Base-by-base conservation (phyloP, 805 yeast genomes). In the Myxozyma mucilagina region DNA sequence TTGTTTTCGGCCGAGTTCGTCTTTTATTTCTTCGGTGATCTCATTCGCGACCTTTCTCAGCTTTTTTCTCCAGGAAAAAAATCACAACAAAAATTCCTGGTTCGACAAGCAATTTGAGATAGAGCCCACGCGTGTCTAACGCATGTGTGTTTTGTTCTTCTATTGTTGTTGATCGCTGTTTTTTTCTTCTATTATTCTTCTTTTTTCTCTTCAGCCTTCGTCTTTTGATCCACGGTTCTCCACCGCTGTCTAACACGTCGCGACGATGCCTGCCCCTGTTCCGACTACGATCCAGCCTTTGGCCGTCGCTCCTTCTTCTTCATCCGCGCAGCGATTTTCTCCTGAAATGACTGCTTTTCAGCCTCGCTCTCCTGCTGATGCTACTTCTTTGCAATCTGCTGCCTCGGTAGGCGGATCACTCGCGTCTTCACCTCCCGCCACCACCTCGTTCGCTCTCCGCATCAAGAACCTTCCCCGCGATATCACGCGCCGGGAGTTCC, bases 391-490 rank as follows among this genome's bases (percentile, higher is more conserved):
- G 7, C 32, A 49, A 8, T 44, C 59, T 7, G 35, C 34, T 9
- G 42, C 14, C 52, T 24, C 29, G 29, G 32, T 5, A 43, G 44
- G 45, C 9, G 52, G 51, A 44, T 36, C 57, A 31, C 41, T 36
- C 24, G 18, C 54, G 42, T 38, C 61, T 9, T 53, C 58, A 24
- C 54, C 57, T 3, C 56, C 64, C n/a, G 29, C 53, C 31, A 34
- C 56, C 55, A 29, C 62, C 31, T 34, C 56, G 14, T 52, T 57
- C 64, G 47, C 72, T 7, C 64, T 74, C 9, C 63, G 68, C 14
- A 66, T 75, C 34, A 64, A 67, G 38, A 73, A 75, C 57, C 59
- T 76, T 35, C 79, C 80, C 0, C 69, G 72, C 32, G 77, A 77
- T 55, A 53, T 76, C 47, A 67, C 76, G 16, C 61, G 65, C 18